These are phyloP conservation scores for Discostella pseudostelligera DNA, from an alignment of 108 stramenopile genomes.

Conservation along the genomic window DNA sequence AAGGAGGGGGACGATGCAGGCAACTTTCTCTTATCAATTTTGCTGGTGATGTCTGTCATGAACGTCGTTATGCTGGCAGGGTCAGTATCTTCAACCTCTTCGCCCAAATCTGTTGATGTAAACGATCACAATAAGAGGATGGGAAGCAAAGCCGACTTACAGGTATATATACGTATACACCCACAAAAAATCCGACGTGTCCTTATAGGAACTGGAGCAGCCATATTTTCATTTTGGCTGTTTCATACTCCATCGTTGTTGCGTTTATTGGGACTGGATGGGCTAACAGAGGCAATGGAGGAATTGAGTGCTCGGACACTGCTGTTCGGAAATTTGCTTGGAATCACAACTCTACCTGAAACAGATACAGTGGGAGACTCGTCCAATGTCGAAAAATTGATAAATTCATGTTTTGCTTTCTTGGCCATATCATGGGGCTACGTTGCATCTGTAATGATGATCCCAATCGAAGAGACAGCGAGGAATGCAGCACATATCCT, in stretches of 20 bases:
- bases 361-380: slow-evolving; percentile 5
- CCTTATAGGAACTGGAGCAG: slow-evolving; percentile 14
- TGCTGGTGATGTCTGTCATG: slow-evolving; percentile 12
- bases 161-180: slow-evolving; percentile 16
- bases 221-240: slow-evolving; percentile 34
- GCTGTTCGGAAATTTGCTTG: slow-evolving; percentile 29
- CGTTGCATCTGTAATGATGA: slow-evolving; percentile 25
- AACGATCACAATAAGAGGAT: background rate
- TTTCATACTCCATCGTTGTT: slow-evolving; percentile 42
- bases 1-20: slow-evolving; percentile 37
- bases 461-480: slow-evolving; percentile 32
- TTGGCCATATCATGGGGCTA: slow-evolving; percentile 27
- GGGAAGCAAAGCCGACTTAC: background rate
- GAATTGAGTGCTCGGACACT: slow-evolving; percentile 35
- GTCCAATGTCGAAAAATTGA: slow-evolving; percentile 11
- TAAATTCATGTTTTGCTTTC: slow-evolving; percentile 14
- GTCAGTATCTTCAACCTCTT: slow-evolving; percentile 12
- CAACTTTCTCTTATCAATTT: slow-evolving; percentile 12
- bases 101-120: background rate
- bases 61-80: slow-evolving; percentile 14
- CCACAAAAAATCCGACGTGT: slow-evolving; percentile 21
- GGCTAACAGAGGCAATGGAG: slow-evolving; percentile 25
- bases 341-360: slow-evolving; percentile 10
- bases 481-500: slow-evolving; percentile 40
- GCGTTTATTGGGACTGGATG: slow-evolving; percentile 29